A percentile compares a stretch with the other conserved stretches of the same genome.
Evolutionary conservation across 441 rosid genomes (phyloP).

Genomic region (Corymbia calophylla): DNA sequence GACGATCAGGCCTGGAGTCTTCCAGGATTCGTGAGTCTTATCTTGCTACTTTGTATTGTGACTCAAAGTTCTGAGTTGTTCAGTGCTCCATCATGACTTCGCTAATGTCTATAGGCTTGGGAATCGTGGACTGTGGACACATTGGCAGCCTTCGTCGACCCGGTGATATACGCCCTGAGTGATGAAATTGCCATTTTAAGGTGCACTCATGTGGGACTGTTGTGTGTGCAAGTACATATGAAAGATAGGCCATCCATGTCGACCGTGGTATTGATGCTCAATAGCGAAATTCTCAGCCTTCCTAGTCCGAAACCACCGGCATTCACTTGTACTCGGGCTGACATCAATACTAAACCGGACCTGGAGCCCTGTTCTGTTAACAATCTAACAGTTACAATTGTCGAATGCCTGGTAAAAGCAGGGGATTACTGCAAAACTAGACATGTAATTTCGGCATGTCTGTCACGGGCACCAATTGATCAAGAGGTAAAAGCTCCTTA

Average conservation of each 20-base stretch:
- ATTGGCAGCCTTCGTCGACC: conserved; percentile 21
- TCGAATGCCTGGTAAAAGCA: not conserved
- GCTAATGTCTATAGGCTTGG: conserved; percentile 42
- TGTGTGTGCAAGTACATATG: not conserved
- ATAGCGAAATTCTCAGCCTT: not conserved
- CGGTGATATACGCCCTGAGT: not conserved
- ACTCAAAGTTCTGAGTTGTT: not conserved
- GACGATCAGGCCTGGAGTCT: conserved; percentile 27
- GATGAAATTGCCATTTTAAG: not conserved
- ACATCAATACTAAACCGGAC: not conserved
- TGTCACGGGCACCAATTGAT: too few relatives aligned
- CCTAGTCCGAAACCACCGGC: not conserved
- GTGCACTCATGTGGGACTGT: not conserved
- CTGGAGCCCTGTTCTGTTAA: not conserved
- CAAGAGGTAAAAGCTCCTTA: too few relatives aligned
- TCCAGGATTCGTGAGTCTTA: conserved; percentile 34
- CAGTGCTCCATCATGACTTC: not conserved
- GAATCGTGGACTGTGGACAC: conserved; percentile 43
- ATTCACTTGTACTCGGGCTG: not conserved
- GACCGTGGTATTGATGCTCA: not conserved
- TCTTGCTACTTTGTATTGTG: not conserved
- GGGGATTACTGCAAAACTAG: not conserved
- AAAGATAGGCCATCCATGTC: not conserved
- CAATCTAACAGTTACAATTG: not conserved
- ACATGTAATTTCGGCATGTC: not conserved